phyloP scores from a whole-genome alignment of 768 basidiomycete species.

The Sporobolomyces phaffii region DNA sequence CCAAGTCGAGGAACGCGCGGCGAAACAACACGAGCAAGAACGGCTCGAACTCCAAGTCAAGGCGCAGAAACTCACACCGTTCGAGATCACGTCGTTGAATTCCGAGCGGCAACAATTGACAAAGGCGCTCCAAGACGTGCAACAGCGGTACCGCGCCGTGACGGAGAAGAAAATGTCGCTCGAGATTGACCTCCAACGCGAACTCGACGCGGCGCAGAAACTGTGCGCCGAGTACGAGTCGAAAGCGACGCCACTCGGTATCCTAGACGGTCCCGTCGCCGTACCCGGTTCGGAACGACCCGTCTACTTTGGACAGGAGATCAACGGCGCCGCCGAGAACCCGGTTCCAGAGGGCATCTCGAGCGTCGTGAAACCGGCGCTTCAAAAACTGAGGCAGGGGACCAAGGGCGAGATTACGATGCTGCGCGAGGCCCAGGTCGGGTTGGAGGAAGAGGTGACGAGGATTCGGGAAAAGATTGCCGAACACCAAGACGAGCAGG shows the following conservation, averaged over 20 bases:
- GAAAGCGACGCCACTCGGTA: conserved; percentile 64
- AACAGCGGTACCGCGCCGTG: conserved; percentile 71
- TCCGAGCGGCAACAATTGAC: conserved; percentile 65
- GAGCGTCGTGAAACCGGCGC: conserved; percentile 66
- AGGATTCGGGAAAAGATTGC: conserved; percentile 22
- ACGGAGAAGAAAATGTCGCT: conserved; percentile 67
- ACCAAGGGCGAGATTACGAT: conserved; percentile 73
- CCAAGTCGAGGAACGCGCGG: conserved; percentile 59
- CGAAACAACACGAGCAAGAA: conserved; percentile 60
- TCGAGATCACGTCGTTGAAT: conserved; percentile 87
- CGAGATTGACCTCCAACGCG: conserved; percentile 68
- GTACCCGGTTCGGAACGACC: conserved; percentile 60
- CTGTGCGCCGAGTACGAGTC: conserved; percentile 72
- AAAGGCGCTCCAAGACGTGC: conserved; percentile 1
- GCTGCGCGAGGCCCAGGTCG: conserved; percentile 57
- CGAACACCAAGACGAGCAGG: conserved; percentile 46
- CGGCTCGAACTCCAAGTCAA: conserved; percentile 64
- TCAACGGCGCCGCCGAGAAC: conserved; percentile 70
- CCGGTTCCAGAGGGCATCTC: conserved; percentile 66
- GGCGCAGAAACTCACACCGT: conserved; percentile 79
- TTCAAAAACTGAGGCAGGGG: conserved; percentile 26
- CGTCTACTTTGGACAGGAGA: conserved; percentile 69
- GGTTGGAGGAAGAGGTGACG: conserved; percentile 29
- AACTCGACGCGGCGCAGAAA: conserved; percentile 59
- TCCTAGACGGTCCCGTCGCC: conserved; percentile 68